Conservation (phyloP, 2,329 filamentous ascomycete species). For the Penicillium sp. region DNA sequence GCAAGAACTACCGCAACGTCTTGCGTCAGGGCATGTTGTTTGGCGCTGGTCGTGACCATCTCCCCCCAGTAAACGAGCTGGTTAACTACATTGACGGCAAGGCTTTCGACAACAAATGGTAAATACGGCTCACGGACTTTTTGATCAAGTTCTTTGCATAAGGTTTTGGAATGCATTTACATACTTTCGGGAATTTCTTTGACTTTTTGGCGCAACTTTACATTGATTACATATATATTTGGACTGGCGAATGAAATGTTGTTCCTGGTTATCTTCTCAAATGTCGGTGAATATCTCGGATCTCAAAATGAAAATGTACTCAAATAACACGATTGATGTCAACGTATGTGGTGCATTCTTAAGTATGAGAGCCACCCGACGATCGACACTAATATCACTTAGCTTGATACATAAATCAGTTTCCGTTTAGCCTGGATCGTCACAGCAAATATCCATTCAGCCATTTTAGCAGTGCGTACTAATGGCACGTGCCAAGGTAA, state of each 20-base stretch:
- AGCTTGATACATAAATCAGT: not conserved
- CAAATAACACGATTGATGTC: not conserved
- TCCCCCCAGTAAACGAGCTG: conserved; percentile 45
- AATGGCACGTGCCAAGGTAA: not conserved
- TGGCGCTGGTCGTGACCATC: conserved; percentile 37
- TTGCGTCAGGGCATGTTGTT: conserved; percentile 48
- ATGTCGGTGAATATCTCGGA: too few species aligned
- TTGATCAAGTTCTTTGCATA: not conserved
- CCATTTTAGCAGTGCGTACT: not conserved
- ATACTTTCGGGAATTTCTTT: not conserved
- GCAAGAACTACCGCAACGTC: conserved; percentile 47
- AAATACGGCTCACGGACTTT: not conserved
- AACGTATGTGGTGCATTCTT: not conserved
- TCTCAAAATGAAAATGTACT: not conserved
- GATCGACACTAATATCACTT: not conserved
- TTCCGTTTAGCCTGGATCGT: not conserved
- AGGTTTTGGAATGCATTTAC: not conserved
- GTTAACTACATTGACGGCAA: conserved; percentile 45
- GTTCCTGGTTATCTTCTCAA: not conserved
- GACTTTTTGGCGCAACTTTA: not conserved
- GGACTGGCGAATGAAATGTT: not conserved
- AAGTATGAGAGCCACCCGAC: not conserved
- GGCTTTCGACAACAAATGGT: conserved; percentile 43
- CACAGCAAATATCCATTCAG: not conserved
- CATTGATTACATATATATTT: not conserved